Conservation (phyloP, 176 grass and related monocot species). For the Tillandsia leiboldiana region DNA sequence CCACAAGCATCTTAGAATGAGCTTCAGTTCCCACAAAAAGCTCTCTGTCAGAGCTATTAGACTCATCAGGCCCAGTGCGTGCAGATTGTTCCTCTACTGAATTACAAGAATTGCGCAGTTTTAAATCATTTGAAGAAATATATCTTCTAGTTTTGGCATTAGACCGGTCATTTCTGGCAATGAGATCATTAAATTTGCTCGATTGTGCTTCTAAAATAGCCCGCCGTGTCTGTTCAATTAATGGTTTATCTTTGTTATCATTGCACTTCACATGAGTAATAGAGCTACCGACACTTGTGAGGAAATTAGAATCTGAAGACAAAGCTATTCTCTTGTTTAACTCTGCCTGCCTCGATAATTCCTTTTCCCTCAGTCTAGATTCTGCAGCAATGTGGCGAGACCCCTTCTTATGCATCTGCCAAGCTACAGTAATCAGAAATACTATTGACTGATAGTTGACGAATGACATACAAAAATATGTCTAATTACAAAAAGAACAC, state of each 20-base stretch:
- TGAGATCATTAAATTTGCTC: slow-evolving; percentile 31
- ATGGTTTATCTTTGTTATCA: slow-evolving; percentile 36
- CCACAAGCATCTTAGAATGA: slow-evolving; percentile 19
- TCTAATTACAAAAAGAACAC: background rate
- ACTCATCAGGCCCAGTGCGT: slow-evolving; percentile 8
- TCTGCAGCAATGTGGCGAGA: slow-evolving; percentile 57
- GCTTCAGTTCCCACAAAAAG: slow-evolving; percentile 5
- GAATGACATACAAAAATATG: background rate
- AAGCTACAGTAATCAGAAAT: slow-evolving; percentile 14
- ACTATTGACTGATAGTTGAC: background rate
- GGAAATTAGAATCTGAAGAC: slow-evolving; percentile 29
- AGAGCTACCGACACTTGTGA: slow-evolving; percentile 20
- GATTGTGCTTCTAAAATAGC: slow-evolving; percentile 52
- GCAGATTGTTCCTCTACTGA: slow-evolving; percentile 6
- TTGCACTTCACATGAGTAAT: background rate
- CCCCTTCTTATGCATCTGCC: slow-evolving; percentile 74
- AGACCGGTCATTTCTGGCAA: slow-evolving; percentile 14
- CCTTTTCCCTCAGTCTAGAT: slow-evolving; percentile 34
- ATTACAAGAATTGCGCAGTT: slow-evolving; percentile 4
- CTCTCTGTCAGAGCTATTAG: slow-evolving; percentile 13
- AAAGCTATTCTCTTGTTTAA: slow-evolving; percentile 57
- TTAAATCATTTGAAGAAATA: slow-evolving; percentile 9
- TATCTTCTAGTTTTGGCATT: slow-evolving; percentile 10
- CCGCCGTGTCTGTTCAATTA: slow-evolving; percentile 39
- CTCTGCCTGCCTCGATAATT: slow-evolving; percentile 45